Evolutionary conservation across 345 rosid species (phyloP), one percentile per base, ranked within the genome.

Genomic region (Salix koriyanagi): DNA sequence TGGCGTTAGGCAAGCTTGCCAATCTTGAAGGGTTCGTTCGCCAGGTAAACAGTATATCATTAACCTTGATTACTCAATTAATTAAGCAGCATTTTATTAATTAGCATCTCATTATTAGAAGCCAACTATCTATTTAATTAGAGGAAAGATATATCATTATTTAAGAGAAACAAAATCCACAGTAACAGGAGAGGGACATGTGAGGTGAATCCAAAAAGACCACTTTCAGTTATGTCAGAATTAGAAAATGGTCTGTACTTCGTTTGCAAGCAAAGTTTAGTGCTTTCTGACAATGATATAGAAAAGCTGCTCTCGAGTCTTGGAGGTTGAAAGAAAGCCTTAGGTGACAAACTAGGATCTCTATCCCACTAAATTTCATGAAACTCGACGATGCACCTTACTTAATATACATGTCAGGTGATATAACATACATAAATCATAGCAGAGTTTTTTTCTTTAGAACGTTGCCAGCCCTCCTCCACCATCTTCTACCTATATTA

Each of bases 11-110:
- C 85, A 96, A 96, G 86, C 91, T 96, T 75, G 84, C 97, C 77
- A 92, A 90, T 74, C 97, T 92, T 25, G 97, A 96, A 88, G 97
- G 97, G 69, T 96, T 96, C 73, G 87, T 96, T 72, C 95, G 99
- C 77, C 99, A 96, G 99, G 99, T 93, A 81, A 46, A 11, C 50
- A 30, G 3, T 3, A 52, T 37, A 41, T 36, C 36, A 28, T 4
- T 66, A 34, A 19, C 19, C 60, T 21, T 23, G 0, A 14, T 28
- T 15, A 58, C 19, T n/a, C 26, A 9, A 19, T 36, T 58, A 9
- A 42, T 36, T 58, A 9, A 42, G 48, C n/a, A 34, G 37, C 44
- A 41, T 9, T 41, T 41, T 30, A 30, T 2, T 30, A 9, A 32
- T 32, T 32, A 32, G 34, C 6, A 34, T 34, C 37, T 34, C 37